Base-by-base conservation (phyloP, 2,329 filamentous ascomycete species). In the Alternaria hordeiaustralica region DNA sequence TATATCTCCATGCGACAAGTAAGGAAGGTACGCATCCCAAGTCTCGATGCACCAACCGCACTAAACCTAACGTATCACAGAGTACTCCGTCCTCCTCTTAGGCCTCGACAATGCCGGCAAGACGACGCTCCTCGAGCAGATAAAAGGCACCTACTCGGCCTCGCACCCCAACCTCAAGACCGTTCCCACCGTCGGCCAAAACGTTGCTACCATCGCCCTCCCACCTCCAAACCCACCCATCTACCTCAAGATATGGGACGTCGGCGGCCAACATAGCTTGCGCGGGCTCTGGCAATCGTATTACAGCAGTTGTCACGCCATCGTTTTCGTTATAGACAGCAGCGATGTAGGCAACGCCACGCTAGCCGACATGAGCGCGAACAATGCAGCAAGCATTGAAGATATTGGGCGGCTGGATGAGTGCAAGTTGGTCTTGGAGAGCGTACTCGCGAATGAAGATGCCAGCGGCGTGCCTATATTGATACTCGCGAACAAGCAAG, bases 161-260 rank as follows among this genome's bases (percentile, higher is more conserved):
- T 79, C 92, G 84, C 75, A 94, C 86, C 82, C 88, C 84, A 84
- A 86, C 66, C 84, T 88, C 71, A 94, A 96, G 79, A 97, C 95
- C 47, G 95, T 98, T 8, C 96, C 96, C 26, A 99, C 96, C 20
- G 95, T 98, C 73, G 96, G 96, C 69, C 96, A 98, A 80, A 98
- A 98, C 82, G 94, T 98, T 68, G 92, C 93, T 66, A 96, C 94
- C 50, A 92, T 99, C 78, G 89, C 92, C 21, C 87, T 98, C 23
- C 75, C 77, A 1, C 74, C 75, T 3, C 77, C 77, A 8, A 74
- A 78, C 51, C 91, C 93, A 15, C 93, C 97, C 80, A 95, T 97
- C 89, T 97, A 98, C 84, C 86, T 99, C 77, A 97, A 97, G 85
- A 92, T 99, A 74, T 98, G 96, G 96, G 96, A 99, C 78, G 93